Evolutionary conservation across 495 filamentous ascomycete genomes (phyloP).

Genomic region (Aspergillus olivimuriae): DNA sequence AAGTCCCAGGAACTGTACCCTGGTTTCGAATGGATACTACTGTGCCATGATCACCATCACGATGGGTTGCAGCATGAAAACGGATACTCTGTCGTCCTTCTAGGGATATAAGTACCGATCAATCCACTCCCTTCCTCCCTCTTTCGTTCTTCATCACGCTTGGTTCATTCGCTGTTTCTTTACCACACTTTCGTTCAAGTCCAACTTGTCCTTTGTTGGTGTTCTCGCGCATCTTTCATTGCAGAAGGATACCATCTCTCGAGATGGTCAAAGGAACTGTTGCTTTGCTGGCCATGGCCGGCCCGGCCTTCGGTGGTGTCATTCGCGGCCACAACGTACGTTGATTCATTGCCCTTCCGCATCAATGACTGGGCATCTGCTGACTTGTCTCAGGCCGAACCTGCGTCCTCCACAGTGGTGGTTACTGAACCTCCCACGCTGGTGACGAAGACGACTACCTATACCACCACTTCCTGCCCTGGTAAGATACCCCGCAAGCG

Average conservation of each 20-base stretch:
- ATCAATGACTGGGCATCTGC: not conserved
- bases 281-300: conserved; percentile 36
- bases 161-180: conserved; percentile 20
- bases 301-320: conserved; percentile 37
- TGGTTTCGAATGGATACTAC: conserved; percentile 21
- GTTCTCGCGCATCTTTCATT: conserved; percentile 6
- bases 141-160: conserved; percentile 12
- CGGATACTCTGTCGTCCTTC: conserved; percentile 7
- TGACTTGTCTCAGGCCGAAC: conserved; percentile 3
- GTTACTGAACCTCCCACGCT: conserved; percentile 10
- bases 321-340: conserved; percentile 29
- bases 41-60: conserved; percentile 19
- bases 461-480: conserved; percentile 32
- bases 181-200: conserved; percentile 38
- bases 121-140: not conserved
- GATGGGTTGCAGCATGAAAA: conserved; percentile 11
- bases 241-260: conserved; percentile 14
- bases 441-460: conserved; percentile 29
- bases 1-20: conserved; percentile 1
- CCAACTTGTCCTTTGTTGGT: conserved; percentile 14
- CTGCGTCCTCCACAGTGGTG: conserved; percentile 9
- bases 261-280: conserved; percentile 36
- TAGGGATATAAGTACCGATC: conserved; percentile 25
- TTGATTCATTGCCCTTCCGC: no score
- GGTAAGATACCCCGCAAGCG: conserved; percentile 16